Percentiles rank a stretch among this genome's conserved stretches.
phyloP scores from a whole-genome alignment of 1,139 yeast species.

The Zygotorulaspora mrakii region DNA sequence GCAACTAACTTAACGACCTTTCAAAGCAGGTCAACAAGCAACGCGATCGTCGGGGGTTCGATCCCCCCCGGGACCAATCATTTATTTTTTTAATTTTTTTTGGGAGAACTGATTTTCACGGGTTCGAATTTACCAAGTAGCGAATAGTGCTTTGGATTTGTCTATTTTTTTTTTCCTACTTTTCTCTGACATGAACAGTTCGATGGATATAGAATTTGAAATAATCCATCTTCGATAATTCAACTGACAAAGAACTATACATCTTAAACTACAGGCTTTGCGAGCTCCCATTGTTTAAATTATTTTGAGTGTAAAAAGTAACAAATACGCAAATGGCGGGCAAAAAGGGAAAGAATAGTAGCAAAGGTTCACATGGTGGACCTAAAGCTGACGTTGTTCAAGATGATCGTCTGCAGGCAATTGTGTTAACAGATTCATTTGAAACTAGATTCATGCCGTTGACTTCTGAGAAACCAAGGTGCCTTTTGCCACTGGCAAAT shows the following conservation, averaged over 20 bases:
- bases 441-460: conserved; percentile 91
- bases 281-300: too few species aligned
- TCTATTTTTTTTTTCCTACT: background rate
- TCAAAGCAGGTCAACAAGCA: conserved; percentile 35
- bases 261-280: too few species aligned
- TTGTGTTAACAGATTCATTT: conserved; percentile 89
- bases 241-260: too few species aligned
- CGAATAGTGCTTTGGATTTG: background rate
- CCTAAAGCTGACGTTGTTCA: conserved; percentile 52
- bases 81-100: conserved; percentile 32
- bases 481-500: conserved; percentile 85
- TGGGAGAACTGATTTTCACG: too few species aligned
- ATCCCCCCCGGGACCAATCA: conserved; percentile 50
- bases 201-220: too few species aligned
- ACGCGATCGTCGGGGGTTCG: conserved; percentile 54
- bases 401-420: conserved; percentile 83
- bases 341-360: conserved; percentile 20
- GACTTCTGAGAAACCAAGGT: conserved; percentile 79
- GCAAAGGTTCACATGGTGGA: conserved; percentile 39
- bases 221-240: too few species aligned
- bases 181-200: too few species aligned
- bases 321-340: conserved; percentile 24
- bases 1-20: conserved; percentile 28
- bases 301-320: too few species aligned
- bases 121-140: background rate